phyloP scores from a whole-genome alignment of 2,329 filamentous ascomycete species.

The Shiraia sp. region DNA sequence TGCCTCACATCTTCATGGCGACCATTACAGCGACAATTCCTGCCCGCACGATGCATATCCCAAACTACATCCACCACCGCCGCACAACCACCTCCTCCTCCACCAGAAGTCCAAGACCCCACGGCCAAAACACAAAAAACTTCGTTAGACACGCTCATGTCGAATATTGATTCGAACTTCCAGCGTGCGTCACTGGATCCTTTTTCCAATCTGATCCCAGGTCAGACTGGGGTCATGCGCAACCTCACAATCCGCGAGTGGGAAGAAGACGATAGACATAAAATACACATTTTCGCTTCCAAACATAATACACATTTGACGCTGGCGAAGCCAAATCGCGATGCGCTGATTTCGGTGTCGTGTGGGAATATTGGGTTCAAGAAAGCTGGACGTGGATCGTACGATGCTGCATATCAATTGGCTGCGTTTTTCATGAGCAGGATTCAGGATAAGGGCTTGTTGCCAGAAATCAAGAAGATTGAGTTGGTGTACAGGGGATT shows the following conservation, averaged over 20 bases:
- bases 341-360: slow-evolving; percentile 78
- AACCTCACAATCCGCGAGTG: slow-evolving; percentile 31
- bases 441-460: slow-evolving; percentile 79
- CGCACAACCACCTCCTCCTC: slow-evolving; percentile 6
- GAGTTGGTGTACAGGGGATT: slow-evolving; percentile 86
- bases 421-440: slow-evolving; percentile 80
- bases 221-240: slow-evolving; percentile 2
- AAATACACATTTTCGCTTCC: slow-evolving; percentile 82
- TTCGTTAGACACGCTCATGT: slow-evolving; percentile 17
- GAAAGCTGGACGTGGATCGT: slow-evolving; percentile 77
- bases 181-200: slow-evolving; percentile 12
- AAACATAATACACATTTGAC: slow-evolving; percentile 97
- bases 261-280: slow-evolving; percentile 65
- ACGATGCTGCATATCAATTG: slow-evolving; percentile 91
- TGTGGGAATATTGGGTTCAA: slow-evolving; percentile 90
- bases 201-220: slow-evolving; percentile 26
- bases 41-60: slow-evolving; percentile 39
- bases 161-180: slow-evolving; percentile 20
- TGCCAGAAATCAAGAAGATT: slow-evolving; percentile 73
- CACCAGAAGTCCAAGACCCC: no score
- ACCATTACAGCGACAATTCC: slow-evolving; percentile 43
- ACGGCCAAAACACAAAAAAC: slow-evolving; percentile 8
- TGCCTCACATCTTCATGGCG: slow-evolving; percentile 41
- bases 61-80: slow-evolving; percentile 27
- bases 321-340: slow-evolving; percentile 77